Evolutionary conservation across 2,329 filamentous ascomycete genomes (phyloP).

Genomic region (Calonectria pteridis): DNA sequence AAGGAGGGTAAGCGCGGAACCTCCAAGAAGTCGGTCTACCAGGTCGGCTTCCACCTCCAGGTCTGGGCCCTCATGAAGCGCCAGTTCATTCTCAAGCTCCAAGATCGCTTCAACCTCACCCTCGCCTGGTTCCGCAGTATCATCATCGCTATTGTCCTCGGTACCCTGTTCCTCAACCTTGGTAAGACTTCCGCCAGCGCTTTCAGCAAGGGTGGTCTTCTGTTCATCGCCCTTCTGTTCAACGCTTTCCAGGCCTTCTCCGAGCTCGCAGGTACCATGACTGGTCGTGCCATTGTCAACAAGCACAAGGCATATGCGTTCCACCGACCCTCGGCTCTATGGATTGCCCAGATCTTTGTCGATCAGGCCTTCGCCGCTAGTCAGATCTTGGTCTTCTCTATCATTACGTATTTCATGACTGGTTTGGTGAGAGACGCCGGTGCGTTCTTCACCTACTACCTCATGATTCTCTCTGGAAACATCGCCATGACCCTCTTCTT

Average conservation of each 20-base stretch:
- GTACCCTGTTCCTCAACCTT: slow-evolving; percentile 82
- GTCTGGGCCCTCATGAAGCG: slow-evolving; percentile 87
- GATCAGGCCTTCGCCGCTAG: slow-evolving; percentile 79
- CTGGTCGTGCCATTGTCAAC: slow-evolving; percentile 81
- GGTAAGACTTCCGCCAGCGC: slow-evolving; percentile 75
- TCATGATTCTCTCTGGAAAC: slow-evolving; percentile 77
- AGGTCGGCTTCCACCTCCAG: slow-evolving; percentile 85
- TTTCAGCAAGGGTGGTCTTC: slow-evolving; percentile 84
- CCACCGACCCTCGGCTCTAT: slow-evolving; percentile 83
- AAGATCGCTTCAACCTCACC: slow-evolving; percentile 82
- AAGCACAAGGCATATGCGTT: slow-evolving; percentile 89
- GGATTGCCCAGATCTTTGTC: slow-evolving; percentile 85
- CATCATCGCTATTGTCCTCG: slow-evolving; percentile 81
- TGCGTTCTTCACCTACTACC: slow-evolving; percentile 82
- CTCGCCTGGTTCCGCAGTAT: slow-evolving; percentile 78
- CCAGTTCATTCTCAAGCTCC: slow-evolving; percentile 87
- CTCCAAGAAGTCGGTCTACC: slow-evolving; percentile 83
- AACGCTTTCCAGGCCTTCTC: slow-evolving; percentile 90
- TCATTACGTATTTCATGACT: slow-evolving; percentile 86
- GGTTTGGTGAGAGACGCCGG: slow-evolving; percentile 76
- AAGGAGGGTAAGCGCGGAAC: slow-evolving; percentile 82
- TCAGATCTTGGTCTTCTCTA: slow-evolving; percentile 78
- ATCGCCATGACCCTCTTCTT: slow-evolving; percentile 84
- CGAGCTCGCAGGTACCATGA: slow-evolving; percentile 81
- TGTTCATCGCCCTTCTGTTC: slow-evolving; percentile 85